Percentiles rank a stretch among this genome's conserved stretches.
phyloP scores from a whole-genome alignment of 768 basidiomycete species.

The Lactarius trivialis region DNA sequence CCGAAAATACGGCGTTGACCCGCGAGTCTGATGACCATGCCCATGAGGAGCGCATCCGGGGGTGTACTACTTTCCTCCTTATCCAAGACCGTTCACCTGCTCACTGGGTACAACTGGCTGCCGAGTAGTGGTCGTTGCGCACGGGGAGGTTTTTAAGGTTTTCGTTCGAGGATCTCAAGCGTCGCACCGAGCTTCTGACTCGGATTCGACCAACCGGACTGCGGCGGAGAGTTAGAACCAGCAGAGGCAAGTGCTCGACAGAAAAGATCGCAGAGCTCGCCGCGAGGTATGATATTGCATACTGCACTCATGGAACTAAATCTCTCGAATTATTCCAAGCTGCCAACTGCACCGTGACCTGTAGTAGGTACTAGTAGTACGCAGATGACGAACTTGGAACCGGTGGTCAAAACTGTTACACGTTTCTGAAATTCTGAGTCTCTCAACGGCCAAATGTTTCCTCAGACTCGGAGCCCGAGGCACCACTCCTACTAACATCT shows the following conservation, averaged over 20 bases:
- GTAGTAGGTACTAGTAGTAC: no score
- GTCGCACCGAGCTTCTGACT: constrained; percentile 50
- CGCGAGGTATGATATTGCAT: constrained; percentile 43
- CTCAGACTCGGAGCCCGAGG: no score
- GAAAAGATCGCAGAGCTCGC: constrained; percentile 70
- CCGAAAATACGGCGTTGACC: constrained; percentile 53
- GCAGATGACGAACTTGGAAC: no score
- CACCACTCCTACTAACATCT: no score
- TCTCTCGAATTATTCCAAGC: no score
- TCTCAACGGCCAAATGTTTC: no score
- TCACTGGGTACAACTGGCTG: constrained; percentile 48
- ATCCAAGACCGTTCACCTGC: not conserved
- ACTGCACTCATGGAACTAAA: not conserved
- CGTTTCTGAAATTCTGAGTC: no score
- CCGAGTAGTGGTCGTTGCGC: constrained; percentile 79
- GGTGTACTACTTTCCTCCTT: constrained; percentile 27
- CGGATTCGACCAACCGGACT: constrained; percentile 53
- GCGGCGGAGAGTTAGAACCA: constrained; percentile 76
- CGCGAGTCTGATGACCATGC: constrained; percentile 62
- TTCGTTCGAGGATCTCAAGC: constrained; percentile 55
- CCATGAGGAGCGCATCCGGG: constrained; percentile 66
- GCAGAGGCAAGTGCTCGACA: constrained; percentile 70
- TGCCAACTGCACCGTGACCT: no score
- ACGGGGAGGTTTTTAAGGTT: constrained; percentile 81
- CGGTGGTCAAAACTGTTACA: no score